Base-by-base conservation (phyloP, 345 rosid genomes). In the Ceriops decandra region DNA sequence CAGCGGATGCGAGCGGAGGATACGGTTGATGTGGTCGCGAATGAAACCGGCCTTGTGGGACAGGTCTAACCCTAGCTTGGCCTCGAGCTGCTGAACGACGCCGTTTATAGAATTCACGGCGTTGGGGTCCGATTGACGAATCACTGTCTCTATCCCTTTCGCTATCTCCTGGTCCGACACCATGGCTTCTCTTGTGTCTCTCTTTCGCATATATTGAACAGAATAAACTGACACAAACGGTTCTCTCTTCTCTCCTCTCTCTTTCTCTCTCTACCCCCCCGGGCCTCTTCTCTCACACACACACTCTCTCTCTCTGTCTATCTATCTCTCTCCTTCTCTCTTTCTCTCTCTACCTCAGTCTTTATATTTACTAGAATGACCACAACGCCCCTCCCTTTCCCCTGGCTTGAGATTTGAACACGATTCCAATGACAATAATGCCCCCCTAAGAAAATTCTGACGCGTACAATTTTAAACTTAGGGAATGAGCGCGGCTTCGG, bases 141-240 rank as follows among this genome's bases (percentile, higher is more conserved):
- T 90, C 80, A 92, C 78, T 35, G 78, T 83, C 89, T 92, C 96
- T 32, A 92, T 82, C 35, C 88, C 90, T 77, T 78, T 85, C 30
- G 93, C 96, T 84, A 90, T 81, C 60, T 93, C 95, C 80, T 86
- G 92, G 90, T 93, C 90, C 70, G 95, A 77, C 84, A 85, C 88
- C 93, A 87, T 86, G 72, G 57, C 58, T 59, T 24, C 19, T 24
- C 19, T 56, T 26, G 36, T 57, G 71, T 51, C 51, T 67, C 33
- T 31, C 33, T 75, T 74, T 77, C 73, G 70, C 69, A 64, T 62
- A 72, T 72, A 21, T 59, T 62, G 71, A 84, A 84, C 83, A 38
- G 80, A 81, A 81, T 72, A 81, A 83, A 74, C 77, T 72, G 71
- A 82, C 73, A 66, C 72, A 62, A 57, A 57, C 61, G 63, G 24